Evolutionary conservation across 83 land plant species (phyloP).

Genomic region (Picea mariana): DNA sequence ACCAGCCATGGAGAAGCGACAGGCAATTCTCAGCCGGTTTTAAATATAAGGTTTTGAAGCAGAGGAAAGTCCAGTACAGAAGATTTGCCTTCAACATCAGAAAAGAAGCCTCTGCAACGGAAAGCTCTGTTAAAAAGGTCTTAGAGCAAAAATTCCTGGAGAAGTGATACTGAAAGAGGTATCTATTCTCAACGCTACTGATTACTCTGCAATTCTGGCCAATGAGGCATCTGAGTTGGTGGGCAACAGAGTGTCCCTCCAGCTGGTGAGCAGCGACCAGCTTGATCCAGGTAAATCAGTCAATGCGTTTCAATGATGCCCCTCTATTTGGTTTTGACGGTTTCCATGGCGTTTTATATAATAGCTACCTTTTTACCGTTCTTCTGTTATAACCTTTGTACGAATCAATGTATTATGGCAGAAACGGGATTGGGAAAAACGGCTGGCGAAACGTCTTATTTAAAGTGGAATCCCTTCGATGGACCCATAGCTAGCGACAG

Average conservation of each 20-base stretch:
- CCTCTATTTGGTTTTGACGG: too few relatives aligned
- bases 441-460: neutral
- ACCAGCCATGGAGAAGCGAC: too few relatives aligned
- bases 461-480: slow-evolving; percentile 6
- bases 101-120: too few relatives aligned
- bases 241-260: neutral
- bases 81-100: neutral
- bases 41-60: neutral
- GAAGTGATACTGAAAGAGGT: neutral
- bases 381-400: too few relatives aligned
- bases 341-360: too few relatives aligned
- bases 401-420: neutral
- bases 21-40: too few relatives aligned
- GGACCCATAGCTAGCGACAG: slow-evolving; percentile 2
- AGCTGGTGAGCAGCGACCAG: slow-evolving; percentile 6
- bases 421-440: slow-evolving; percentile 3
- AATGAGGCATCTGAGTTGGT: neutral
- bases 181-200: neutral
- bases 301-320: too few relatives aligned
- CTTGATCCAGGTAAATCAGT: neutral
- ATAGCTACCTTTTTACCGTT: too few relatives aligned
- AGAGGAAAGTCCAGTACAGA: too few relatives aligned
- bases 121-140: neutral
- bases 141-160: neutral
- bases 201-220: slow-evolving; percentile 5